These are phyloP conservation scores for Mollisia scopiformis DNA, from an alignment of 2,329 filamentous ascomycete genomes.

Conservation along the genomic window DNA sequence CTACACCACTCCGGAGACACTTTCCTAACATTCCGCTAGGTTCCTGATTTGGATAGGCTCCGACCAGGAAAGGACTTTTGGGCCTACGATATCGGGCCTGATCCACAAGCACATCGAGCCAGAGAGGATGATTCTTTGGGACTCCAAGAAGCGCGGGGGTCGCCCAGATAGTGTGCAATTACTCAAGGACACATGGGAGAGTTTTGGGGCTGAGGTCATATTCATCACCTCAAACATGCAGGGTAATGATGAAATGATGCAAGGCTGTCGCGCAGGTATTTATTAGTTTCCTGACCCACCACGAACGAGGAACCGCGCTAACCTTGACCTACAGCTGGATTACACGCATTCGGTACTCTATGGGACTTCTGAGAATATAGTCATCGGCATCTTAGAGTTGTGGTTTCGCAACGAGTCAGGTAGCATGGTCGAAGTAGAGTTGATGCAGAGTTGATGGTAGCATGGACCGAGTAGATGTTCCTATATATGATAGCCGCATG, in stretches of 20 bases:
- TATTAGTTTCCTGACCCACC: not conserved
- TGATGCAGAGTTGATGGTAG: not conserved
- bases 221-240: conserved; percentile 46
- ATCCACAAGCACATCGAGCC: conserved; percentile 44
- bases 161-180: conserved; percentile 42
- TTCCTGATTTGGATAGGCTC: conserved; percentile 48
- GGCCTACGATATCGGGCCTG: conserved; percentile 42
- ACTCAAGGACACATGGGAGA: conserved; percentile 43
- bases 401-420: not conserved
- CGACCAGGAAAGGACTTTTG: conserved; percentile 45
- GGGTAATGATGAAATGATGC: conserved; percentile 48
- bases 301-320: conserved; percentile 5
- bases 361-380: conserved; percentile 41
- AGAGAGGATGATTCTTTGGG: conserved; percentile 46
- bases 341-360: conserved; percentile 43
- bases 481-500: conserved; percentile 5
- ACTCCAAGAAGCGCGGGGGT: conserved; percentile 45
- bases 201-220: conserved; percentile 46
- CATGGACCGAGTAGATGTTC: conserved; percentile 3
- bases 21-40: conserved; percentile 26
- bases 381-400: conserved; percentile 14
- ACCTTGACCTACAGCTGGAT: conserved; percentile 34
- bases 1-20: not conserved
- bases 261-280: conserved; percentile 42
- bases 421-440: conserved; percentile 1